phyloP scores from a whole-genome alignment of 2,329 filamentous ascomycete genomes.

The Huntiella bhutanensis region DNA sequence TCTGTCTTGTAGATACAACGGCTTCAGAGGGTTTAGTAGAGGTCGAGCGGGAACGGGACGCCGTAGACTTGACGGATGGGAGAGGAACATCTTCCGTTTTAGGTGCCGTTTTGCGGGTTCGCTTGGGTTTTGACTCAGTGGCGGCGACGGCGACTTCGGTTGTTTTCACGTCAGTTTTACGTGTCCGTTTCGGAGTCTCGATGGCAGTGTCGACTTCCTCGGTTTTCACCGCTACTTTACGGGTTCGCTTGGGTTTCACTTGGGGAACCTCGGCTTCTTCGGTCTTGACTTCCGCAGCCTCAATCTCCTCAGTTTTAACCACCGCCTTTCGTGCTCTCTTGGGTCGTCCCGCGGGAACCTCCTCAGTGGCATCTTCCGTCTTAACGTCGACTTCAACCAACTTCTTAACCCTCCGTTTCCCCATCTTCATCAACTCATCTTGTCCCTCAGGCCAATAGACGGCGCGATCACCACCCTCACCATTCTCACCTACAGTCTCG shows the following conservation, averaged over 20 bases:
- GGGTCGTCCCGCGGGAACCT: neutral
- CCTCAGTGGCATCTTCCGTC: conserved; percentile 12
- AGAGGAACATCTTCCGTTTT: no score
- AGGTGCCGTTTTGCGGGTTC: no score
- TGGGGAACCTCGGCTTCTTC: neutral
- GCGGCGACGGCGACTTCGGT: no score
- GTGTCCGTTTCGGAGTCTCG: neutral
- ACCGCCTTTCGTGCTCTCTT: neutral
- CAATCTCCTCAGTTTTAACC: neutral
- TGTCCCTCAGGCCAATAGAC: conserved; percentile 58
- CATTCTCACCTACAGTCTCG: conserved; percentile 57
- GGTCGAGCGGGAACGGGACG: no score
- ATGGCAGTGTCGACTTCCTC: neutral
- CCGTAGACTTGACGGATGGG: no score
- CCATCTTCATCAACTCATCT: conserved; percentile 76
- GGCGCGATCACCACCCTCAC: conserved; percentile 9
- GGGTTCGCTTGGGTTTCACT: no score
- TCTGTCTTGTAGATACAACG: no score
- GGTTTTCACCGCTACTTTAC: no score
- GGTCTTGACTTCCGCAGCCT: neutral
- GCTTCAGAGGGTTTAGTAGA: no score
- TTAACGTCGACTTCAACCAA: conserved; percentile 18
- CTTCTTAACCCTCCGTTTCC: conserved; percentile 45
- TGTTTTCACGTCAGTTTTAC: no score
- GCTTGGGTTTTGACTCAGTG: no score